Conservation (phyloP, 2,329 filamentous ascomycete genomes). For the Chalaropsis thielavioides region DNA sequence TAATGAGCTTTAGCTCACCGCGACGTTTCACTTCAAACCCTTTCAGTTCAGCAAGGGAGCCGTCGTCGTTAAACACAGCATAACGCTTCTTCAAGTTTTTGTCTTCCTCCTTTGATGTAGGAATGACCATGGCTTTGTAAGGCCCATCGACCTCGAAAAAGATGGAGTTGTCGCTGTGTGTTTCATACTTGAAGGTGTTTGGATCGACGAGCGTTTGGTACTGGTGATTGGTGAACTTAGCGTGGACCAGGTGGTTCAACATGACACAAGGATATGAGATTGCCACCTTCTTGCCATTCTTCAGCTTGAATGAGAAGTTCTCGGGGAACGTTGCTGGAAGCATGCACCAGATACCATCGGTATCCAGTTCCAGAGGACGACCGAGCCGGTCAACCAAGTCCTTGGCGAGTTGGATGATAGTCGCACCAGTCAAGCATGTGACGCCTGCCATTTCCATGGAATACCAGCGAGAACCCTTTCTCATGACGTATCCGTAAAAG, state of each 20-base stretch:
- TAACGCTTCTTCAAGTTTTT: conserved; percentile 99
- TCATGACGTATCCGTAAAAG: conserved; percentile 98
- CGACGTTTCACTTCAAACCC: conserved; percentile 95
- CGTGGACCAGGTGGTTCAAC: conserved; percentile 95
- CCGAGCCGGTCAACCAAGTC: conserved; percentile 88
- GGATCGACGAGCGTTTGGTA: conserved; percentile 81
- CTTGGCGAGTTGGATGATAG: conserved; percentile 91
- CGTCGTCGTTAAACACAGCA: conserved; percentile 96
- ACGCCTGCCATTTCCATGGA: conserved; percentile 99
- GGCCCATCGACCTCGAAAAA: conserved; percentile 99
- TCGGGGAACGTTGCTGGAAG: conserved; percentile 90
- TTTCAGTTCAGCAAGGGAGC: conserved; percentile 86
- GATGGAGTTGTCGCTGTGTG: conserved; percentile 95
- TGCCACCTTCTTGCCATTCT: conserved; percentile 89
- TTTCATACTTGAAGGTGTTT: conserved; percentile 77
- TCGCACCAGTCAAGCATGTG: conserved; percentile 88
- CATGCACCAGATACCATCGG: conserved; percentile 99
- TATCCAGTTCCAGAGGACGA: conserved; percentile 84
- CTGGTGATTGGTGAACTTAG: conserved; percentile 88
- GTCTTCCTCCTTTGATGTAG: conserved; percentile 96
- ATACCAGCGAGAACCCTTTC: conserved; percentile 97
- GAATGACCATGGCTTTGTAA: conserved; percentile 92
- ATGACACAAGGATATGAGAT: conserved; percentile 98
- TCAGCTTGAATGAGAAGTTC: conserved; percentile 86
- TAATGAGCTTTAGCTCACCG: conserved; percentile 97